These are phyloP conservation scores for Euphorbia schlechtendalii DNA, from an alignment of 441 rosid genomes.

Conservation along the genomic window DNA sequence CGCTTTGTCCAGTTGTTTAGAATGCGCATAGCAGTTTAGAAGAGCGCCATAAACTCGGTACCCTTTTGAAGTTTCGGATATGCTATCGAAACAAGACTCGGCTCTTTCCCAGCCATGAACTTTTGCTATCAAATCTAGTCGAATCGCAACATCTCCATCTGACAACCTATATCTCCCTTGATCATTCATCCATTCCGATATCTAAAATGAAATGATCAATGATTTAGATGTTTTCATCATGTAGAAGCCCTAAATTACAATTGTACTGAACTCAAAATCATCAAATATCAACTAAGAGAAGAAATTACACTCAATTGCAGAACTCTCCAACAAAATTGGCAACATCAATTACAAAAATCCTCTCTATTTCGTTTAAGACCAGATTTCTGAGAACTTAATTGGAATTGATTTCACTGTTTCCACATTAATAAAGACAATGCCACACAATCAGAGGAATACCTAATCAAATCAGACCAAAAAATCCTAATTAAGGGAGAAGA, in stretches of 20 bases:
- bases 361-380: background rate
- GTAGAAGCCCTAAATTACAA: background rate
- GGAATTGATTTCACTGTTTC: background rate
- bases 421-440: background rate
- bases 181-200: constrained; percentile 35
- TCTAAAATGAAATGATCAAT: constrained; percentile 21
- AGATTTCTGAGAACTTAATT: background rate
- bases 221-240: background rate
- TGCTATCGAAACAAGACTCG: constrained; percentile 31
- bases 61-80: constrained; percentile 24
- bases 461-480: background rate
- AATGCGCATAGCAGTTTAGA: constrained; percentile 31
- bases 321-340: background rate
- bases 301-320: background rate
- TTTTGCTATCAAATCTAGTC: constrained; percentile 41
- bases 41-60: constrained; percentile 36
- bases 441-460: background rate
- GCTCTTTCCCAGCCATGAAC: constrained; percentile 34
- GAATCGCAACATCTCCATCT: constrained; percentile 28
- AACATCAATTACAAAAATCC: background rate
- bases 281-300: background rate
- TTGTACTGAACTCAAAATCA: background rate
- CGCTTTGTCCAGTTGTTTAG: constrained; percentile 32
- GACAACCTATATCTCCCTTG: constrained; percentile 18
- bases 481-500: background rate